Evolutionary conservation across 108 stramenopile species (phyloP).

Genomic region (Cylindrotheca closterium): DNA sequence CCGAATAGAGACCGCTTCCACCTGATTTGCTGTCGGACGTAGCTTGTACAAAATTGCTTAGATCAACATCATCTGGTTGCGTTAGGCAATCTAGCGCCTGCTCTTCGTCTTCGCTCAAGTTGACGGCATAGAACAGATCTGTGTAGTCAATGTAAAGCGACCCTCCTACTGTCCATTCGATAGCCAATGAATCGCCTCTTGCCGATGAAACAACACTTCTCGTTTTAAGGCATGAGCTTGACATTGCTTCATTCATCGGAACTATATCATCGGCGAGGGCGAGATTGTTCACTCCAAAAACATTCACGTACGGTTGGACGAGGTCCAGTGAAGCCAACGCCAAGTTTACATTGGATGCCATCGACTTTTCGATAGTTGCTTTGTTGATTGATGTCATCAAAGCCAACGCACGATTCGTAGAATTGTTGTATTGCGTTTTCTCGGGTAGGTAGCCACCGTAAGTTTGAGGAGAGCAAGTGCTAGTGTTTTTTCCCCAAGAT

Average conservation of each 20-base stretch:
- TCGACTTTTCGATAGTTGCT: constrained; percentile 49
- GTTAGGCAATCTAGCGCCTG: constrained; percentile 36
- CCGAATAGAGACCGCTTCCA: constrained; percentile 25
- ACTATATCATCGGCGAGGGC: constrained; percentile 54
- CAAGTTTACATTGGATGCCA: constrained; percentile 80
- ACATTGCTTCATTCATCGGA: constrained; percentile 15
- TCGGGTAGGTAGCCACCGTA: constrained; percentile 54
- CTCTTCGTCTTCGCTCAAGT: constrained; percentile 36
- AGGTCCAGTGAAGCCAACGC: constrained; percentile 75
- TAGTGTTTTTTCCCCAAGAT: constrained; percentile 77
- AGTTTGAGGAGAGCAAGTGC: constrained; percentile 59
- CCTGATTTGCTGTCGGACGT: neutral
- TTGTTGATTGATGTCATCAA: constrained; percentile 49
- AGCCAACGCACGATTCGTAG: constrained; percentile 53
- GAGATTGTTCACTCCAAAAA: constrained; percentile 39
- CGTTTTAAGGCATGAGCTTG: neutral
- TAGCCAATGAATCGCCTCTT: neutral
- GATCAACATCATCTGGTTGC: constrained; percentile 34
- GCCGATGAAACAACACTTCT: constrained; percentile 1
- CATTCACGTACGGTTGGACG: constrained; percentile 83
- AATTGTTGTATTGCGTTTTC: constrained; percentile 62
- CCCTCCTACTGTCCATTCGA: constrained; percentile 80
- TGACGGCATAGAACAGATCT: constrained; percentile 51
- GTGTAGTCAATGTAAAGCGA: constrained; percentile 61
- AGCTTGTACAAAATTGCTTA: neutral